Base-by-base conservation (phyloP, 352 stramenopile species). In the Paralagenidium karlingii region DNA sequence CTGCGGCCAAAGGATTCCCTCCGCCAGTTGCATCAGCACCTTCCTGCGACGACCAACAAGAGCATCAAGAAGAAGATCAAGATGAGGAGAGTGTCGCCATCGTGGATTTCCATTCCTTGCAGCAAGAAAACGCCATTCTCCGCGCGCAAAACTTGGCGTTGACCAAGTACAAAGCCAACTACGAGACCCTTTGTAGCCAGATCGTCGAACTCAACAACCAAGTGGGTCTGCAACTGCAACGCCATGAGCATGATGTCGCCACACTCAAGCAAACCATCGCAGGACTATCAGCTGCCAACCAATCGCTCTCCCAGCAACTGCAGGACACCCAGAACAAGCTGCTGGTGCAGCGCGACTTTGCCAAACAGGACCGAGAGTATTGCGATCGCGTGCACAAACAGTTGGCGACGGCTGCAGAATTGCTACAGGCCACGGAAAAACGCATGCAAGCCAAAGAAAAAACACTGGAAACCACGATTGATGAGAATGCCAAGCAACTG, bases 131-230 rank as follows among this genome's bases (percentile, higher is more conserved):
- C n/a, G n/a, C n/a, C n/a, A n/a, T n/a, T n/a, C n/a, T n/a, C n/a
- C n/a, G n/a, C n/a, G n/a, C n/a, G n/a, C n/a, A n/a, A n/a, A n/a
- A n/a, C n/a, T n/a, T n/a, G n/a, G 49, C 62, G 13, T 54, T 86
- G 33, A 54, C 66, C 26, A 79, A 79, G 45, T 86, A 86, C 55
- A 86, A 82, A 34, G 30, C 38, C 51, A 86, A 81, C 61, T 86
- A 86, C 49, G 67, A 86, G 43, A 44, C 82, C 31, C 51, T 84
- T 25, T 86, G 73, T 40, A 61, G 64, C 7, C 69, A 86, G 34
- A 28, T 86, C 28, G 54, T 55, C 8, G 69, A 81, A 39, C 59
- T 86, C 19, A 86, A 83, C 42, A 55, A 59, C 2, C 73, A 86
- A 50, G 64, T 86, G 32, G 67, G 64, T 0, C 49, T 82, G 13